Percentiles rank a stretch among this genome's conserved stretches.
These are phyloP conservation scores for Aspergillus sojae DNA, from an alignment of 2,329 filamentous ascomycete species.

Conservation along the genomic window DNA sequence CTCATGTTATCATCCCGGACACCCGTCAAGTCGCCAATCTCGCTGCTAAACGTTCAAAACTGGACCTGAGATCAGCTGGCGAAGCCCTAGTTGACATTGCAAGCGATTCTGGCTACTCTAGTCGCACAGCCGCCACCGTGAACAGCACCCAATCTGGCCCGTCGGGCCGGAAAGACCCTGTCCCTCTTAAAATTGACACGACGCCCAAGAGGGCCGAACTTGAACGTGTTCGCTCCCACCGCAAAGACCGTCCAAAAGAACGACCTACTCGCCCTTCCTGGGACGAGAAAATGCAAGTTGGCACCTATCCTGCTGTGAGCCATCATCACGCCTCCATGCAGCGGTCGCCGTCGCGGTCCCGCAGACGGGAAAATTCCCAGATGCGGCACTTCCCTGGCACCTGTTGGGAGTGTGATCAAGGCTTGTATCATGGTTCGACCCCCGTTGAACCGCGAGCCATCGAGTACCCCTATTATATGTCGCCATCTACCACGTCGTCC, in stretches of 20 bases:
- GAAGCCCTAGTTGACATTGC: conserved; percentile 50
- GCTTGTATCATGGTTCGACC: conserved; percentile 36
- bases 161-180: conserved; percentile 44
- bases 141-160: conserved; percentile 56
- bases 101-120: conserved; percentile 66
- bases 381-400: conserved; percentile 33
- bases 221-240: conserved; percentile 31
- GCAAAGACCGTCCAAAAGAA: conserved; percentile 38
- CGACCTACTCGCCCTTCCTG: conserved; percentile 29
- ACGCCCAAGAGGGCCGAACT: conserved; percentile 33
- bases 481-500: conserved; percentile 26
- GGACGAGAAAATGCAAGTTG: conserved; percentile 41
- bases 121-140: conserved; percentile 57
- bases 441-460: conserved; percentile 35
- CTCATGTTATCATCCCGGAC: conserved; percentile 46
- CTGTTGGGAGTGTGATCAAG: conserved; percentile 41
- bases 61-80: conserved; percentile 39
- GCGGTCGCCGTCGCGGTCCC: conserved; percentile 38
- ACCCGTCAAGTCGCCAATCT: conserved; percentile 55
- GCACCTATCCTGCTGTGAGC: conserved; percentile 32
- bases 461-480: conserved; percentile 36
- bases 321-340: conserved; percentile 31
- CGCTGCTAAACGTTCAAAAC: conserved; percentile 51
- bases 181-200: conserved; percentile 41
- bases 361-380: conserved; percentile 35